Percentiles rank a stretch among this genome's conserved stretches.
phyloP scores from a whole-genome alignment of 176 grass and related monocot genomes.

The Musa acuminata region DNA sequence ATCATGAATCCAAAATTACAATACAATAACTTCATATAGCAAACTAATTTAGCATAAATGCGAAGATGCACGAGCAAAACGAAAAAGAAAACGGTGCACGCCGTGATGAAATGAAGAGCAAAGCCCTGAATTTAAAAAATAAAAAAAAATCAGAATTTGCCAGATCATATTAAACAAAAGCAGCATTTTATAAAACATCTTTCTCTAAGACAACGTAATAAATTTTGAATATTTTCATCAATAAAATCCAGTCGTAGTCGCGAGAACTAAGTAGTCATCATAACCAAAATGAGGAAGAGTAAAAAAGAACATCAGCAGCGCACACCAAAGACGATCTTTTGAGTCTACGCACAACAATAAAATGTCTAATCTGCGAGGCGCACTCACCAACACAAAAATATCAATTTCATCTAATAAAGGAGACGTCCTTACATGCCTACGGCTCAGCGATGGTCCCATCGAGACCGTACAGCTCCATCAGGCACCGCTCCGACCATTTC shows the following conservation, averaged over 20 bases:
- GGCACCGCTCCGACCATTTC: constrained; percentile 25
- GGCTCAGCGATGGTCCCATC: constrained; percentile 18
- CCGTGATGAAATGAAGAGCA: neutral
- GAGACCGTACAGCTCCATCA: constrained; percentile 65
- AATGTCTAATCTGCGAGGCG: neutral
- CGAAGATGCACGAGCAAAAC: neutral
- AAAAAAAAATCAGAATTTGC: neutral
- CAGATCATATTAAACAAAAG: neutral
- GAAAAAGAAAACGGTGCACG: neutral
- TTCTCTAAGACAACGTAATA: neutral
- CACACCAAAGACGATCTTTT: neutral
- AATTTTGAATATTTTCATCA: neutral
- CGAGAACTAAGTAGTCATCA: neutral
- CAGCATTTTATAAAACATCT: neutral
- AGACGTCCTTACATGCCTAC: constrained; percentile 13
- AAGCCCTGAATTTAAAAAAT: neutral
- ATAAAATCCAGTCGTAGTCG: neutral
- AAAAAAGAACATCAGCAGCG: neutral
- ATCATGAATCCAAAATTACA: no score
- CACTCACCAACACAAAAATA: neutral
- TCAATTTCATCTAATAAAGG: constrained; percentile 8
- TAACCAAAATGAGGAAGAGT: neutral
- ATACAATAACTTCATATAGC: neutral
- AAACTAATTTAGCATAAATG: neutral
- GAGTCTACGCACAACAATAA: neutral